Evolutionary conservation across 305 asterid genomes (phyloP).

Genomic region (Fraxinus greggii): DNA sequence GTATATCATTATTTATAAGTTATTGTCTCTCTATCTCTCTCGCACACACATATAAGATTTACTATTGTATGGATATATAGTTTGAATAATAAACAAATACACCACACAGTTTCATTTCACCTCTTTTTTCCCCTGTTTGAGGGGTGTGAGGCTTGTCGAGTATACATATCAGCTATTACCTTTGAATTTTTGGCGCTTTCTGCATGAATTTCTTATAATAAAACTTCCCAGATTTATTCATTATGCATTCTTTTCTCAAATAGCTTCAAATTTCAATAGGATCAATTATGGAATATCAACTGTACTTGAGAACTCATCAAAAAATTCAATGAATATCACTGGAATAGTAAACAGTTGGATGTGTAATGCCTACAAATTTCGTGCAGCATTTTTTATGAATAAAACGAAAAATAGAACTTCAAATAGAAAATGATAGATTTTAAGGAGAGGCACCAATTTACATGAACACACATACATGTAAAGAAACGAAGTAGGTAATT

Average conservation of each 20-base stretch:
- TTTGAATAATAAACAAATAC: not conserved
- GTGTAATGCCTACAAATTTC: not conserved
- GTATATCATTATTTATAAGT: not conserved
- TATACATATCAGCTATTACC: not conserved
- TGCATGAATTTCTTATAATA: not conserved
- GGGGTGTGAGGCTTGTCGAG: not conserved
- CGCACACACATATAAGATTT: not conserved
- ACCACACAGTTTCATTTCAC: not conserved
- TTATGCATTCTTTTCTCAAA: not conserved
- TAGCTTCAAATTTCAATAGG: not conserved
- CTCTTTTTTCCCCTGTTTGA: not conserved
- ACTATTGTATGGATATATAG: not conserved
- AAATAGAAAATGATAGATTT: not conserved
- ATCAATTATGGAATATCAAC: not conserved
- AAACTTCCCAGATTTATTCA: not conserved
- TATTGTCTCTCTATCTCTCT: not conserved
- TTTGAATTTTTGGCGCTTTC: not conserved
- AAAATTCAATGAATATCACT: not conserved
- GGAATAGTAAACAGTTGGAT: not conserved
- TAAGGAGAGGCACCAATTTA: not conserved
- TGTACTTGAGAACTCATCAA: not conserved
- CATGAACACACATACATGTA: not conserved
- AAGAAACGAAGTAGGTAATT: not conserved
- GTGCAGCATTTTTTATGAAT: not conserved
- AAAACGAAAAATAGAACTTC: not conserved